phyloP scores from a whole-genome alignment of 169 alveolate genomes.

The Theileria equi region DNA sequence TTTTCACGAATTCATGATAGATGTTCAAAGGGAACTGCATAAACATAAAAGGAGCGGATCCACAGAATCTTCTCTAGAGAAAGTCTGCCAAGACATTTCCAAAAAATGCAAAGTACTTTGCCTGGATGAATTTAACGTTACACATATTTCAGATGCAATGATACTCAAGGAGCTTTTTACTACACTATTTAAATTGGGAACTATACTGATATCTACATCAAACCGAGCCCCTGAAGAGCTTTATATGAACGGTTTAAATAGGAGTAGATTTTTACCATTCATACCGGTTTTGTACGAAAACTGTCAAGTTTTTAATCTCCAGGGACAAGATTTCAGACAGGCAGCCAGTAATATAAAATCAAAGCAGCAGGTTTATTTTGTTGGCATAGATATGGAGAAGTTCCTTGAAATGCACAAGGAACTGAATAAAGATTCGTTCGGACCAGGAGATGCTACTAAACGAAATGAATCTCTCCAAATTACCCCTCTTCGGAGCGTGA shows the following conservation, averaged over 20 bases:
- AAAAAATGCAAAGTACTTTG: constrained; percentile 61
- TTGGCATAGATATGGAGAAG: constrained; percentile 4
- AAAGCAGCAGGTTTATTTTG: neutral
- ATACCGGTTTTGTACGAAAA: constrained; percentile 42
- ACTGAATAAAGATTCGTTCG: neutral
- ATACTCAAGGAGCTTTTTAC: constrained; percentile 69
- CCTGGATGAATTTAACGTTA: constrained; percentile 75
- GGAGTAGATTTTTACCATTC: constrained; percentile 73
- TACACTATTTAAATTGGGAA: constrained; percentile 61
- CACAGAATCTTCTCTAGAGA: constrained; percentile 26
- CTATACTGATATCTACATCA: constrained; percentile 62
- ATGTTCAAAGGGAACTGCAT: constrained; percentile 65
- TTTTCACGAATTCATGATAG: constrained; percentile 74
- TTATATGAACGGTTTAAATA: constrained; percentile 65
- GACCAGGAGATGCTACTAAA: neutral
- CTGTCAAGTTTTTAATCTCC: constrained; percentile 52
- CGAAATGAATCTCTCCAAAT: constrained; percentile 12
- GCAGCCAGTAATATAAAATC: neutral
- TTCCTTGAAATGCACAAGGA: neutral
- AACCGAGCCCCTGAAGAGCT: constrained; percentile 72
- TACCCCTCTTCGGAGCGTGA: constrained; percentile 31
- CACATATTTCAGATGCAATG: constrained; percentile 79
- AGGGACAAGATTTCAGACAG: constrained; percentile 46
- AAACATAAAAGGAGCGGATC: constrained; percentile 40
- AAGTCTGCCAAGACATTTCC: constrained; percentile 55